These are phyloP conservation scores for Ganoderma meredithae DNA, from an alignment of 1,284 basidiomycete species.

Conservation along the genomic window DNA sequence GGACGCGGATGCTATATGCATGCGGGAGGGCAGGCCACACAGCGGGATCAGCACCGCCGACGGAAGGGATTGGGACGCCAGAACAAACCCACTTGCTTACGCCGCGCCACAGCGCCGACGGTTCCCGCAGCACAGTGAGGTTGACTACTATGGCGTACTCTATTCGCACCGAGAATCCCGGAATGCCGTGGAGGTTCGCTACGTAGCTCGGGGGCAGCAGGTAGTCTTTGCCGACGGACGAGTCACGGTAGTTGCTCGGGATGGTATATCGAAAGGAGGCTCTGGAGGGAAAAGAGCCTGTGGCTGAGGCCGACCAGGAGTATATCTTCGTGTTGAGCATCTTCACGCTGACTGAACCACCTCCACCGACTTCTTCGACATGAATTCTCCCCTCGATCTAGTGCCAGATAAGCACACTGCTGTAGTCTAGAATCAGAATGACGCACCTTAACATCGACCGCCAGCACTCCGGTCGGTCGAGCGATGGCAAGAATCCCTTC, in stretches of 20 bases:
- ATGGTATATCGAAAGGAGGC: conserved; percentile 39
- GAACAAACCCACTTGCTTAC: conserved; percentile 31
- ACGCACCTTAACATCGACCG: conserved; percentile 37
- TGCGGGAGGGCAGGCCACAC: conserved; percentile 13
- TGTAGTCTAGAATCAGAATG: no score
- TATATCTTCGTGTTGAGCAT: conserved; percentile 37
- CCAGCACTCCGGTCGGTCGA: conserved; percentile 34
- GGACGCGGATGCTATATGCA: conserved; percentile 22
- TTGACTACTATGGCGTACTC: conserved; percentile 57
- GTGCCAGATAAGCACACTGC: background rate
- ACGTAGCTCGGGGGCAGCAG: conserved; percentile 70
- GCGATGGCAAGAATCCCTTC: conserved; percentile 39
- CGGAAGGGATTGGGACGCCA: conserved; percentile 2
- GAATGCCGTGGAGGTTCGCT: conserved; percentile 67
- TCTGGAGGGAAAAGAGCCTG: conserved; percentile 36
- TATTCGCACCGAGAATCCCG: conserved; percentile 69
- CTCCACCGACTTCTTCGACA: conserved; percentile 38
- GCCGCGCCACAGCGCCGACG: conserved; percentile 38
- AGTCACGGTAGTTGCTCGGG: conserved; percentile 35
- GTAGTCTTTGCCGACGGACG: conserved; percentile 25
- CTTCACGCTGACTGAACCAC: conserved; percentile 29
- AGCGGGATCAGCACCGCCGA: conserved; percentile 16
- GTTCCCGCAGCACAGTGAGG: conserved; percentile 34
- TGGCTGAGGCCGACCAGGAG: conserved; percentile 35
- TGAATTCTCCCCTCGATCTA: conserved; percentile 39